Base-by-base conservation (phyloP, 345 rosid genomes). In the Xanthoceras sorbifolium region DNA sequence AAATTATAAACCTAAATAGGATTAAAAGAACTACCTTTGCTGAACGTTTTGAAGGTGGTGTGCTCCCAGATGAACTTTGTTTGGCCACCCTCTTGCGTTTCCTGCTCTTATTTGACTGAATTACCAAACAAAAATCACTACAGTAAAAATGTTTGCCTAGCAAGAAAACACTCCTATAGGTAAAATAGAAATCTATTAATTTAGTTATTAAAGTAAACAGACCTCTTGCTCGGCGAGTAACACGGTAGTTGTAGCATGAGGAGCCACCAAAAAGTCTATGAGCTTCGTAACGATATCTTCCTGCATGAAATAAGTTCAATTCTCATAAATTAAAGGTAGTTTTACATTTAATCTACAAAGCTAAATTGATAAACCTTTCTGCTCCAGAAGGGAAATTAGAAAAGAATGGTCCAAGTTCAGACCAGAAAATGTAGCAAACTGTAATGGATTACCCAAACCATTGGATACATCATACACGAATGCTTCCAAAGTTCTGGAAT, bases 221-320 rank as follows among this genome's bases (percentile, higher is more conserved):
- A 67, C 67, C 78, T 93, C 98, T 80, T 89, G 87, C 80, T 92
- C 97, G n/a, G 88, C 75, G 82, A 93, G 91, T 61, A 82, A 73
- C 64, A 76, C 85, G 32, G 84, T 70, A 44, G 92, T 86, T 76
- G 92, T 93, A 20, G 94, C 88, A 81, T 87, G 93, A 68, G 98
- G 99, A 64, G 90, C 89, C 81, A 80, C 86, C 93, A 96, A 82
- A 85, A 92, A 96, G 78, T 89, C 97, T 64, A 92, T 82, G 80
- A 96, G 85, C 68, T 84, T 88, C 17, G 80, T 17, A 57, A 93
- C 78, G 75, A 96, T 81, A 76, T 96, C 99, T 86, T 96, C 99
- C 99, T 96, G 87, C 81, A 82, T 10, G 29, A 64, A 5, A 36
- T 14, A 36, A 54, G n/a, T 17, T 62, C 26, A 31, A 11, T 42